Evolutionary conservation across 768 basidiomycete genomes (phyloP), one percentile per base, ranked within the genome.

Genomic region (Tricholoma furcatifolium): DNA sequence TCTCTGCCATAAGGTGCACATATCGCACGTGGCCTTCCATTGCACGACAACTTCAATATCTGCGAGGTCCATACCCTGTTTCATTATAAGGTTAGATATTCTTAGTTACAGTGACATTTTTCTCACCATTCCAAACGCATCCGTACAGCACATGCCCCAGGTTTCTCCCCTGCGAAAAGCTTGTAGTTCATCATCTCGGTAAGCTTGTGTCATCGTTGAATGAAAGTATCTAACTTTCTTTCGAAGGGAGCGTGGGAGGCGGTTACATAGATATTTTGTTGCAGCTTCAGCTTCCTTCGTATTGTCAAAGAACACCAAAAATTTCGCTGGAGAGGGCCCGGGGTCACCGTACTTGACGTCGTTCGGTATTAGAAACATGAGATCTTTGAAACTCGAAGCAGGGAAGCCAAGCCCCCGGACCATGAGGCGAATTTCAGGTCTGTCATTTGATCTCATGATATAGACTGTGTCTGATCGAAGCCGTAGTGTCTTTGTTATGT

Each of bases 41-140:
- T 74, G 74, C 10, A 75, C 63, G n/a, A 74, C 65, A 18, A 74
- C 43, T 8, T 53, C 27, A 3, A 76, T 67, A 50, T 67, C 64
- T 3, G 67, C 52, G 2, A 74, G 12, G 38, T 76, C 68, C 35
- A 75, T 58, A 3, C 72, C 71, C 74, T 74, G 46, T 44, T 15
- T 27, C 44, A 23, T 18, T 47, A n/a, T n/a, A n/a, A n/a, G 21
- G n/a, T 20, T 24, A 31, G 20, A 10, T 46, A 27, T 18, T 30
- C 3, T 4, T n/a, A n/a, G n/a, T n/a, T n/a, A n/a, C n/a, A 2
- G 15, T 9, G 20, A 27, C 18, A 3, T 52, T 34, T 14, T 56
- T 32, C 64, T 44, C 55, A 72, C 68, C 70, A 74, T 69, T 23
- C 72, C 70, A 55, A 70, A 72, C 23, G 68, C 60, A 36, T 69